Percentiles rank a stretch among this genome's conserved stretches.
phyloP scores from a whole-genome alignment of 176 grass and related monocot genomes.

The Aegilops tauschii region DNA sequence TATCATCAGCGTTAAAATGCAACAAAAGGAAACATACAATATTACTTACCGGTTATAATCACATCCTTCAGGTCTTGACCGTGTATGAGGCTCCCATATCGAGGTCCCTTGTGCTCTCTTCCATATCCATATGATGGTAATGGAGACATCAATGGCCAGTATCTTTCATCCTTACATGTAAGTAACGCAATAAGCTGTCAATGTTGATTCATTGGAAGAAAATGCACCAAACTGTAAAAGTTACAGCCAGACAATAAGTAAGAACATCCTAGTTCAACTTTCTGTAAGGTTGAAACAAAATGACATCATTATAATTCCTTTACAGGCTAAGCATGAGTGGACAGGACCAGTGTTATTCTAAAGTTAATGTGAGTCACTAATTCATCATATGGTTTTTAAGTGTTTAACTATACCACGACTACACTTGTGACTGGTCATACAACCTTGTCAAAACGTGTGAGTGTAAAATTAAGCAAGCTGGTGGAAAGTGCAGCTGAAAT shows the following conservation, averaged over 20 bases:
- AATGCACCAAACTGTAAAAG: slow-evolving; percentile 27
- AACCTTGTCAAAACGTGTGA: background rate
- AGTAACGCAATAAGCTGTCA: slow-evolving; percentile 29
- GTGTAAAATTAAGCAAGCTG: background rate
- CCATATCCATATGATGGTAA: slow-evolving; percentile 95
- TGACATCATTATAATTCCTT: background rate
- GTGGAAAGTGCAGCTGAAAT: slow-evolving; percentile 1
- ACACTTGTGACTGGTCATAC: background rate
- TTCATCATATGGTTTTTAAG: background rate
- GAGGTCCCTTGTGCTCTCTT: slow-evolving; percentile 81
- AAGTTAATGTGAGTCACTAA: background rate
- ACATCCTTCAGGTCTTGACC: slow-evolving; percentile 83
- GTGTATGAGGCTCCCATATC: slow-evolving; percentile 97
- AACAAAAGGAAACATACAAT: slow-evolving; percentile 12
- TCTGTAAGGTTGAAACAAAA: background rate
- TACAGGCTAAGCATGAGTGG: background rate
- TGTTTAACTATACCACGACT: background rate
- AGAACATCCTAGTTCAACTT: background rate
- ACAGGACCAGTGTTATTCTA: background rate
- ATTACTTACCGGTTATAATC: slow-evolving; percentile 74
- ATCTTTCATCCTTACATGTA: slow-evolving; percentile 77
- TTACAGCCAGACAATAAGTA: slow-evolving; percentile 4
- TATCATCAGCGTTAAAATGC: background rate
- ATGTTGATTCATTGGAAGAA: slow-evolving; percentile 37
- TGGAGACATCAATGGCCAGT: slow-evolving; percentile 90